These are phyloP conservation scores for Aspergillus costaricaensis DNA, from an alignment of 2,329 filamentous ascomycete genomes.

Conservation along the genomic window DNA sequence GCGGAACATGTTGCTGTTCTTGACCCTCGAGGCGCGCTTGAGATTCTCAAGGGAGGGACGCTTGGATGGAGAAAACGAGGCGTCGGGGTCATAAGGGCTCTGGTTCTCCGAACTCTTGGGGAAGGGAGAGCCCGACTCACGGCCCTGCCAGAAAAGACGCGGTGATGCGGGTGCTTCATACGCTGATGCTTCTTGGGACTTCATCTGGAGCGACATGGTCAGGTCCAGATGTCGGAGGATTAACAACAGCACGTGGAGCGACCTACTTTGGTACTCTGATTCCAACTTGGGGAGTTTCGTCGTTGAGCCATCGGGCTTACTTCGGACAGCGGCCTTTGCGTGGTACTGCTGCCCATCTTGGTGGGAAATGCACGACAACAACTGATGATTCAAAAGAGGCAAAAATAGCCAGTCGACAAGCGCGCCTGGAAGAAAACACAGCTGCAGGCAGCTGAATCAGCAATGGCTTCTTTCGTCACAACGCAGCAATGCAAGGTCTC, in stretches of 20 bases:
- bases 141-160: conserved; percentile 84
- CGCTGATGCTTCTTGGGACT: conserved; percentile 74
- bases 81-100: conserved; percentile 58
- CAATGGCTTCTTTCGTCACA: conserved; percentile 16
- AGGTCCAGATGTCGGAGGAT: conserved; percentile 12
- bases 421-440: conserved; percentile 18
- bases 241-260: neutral
- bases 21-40: conserved; percentile 91
- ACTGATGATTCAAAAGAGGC: conserved; percentile 14
- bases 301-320: conserved; percentile 82
- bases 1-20: conserved; percentile 96
- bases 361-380: conserved; percentile 37
- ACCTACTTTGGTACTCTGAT: conserved; percentile 70
- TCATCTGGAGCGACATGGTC: conserved; percentile 60
- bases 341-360: conserved; percentile 61
- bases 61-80: conserved; percentile 71
- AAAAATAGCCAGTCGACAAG: conserved; percentile 5
- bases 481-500: conserved; percentile 8
- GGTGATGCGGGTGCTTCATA: conserved; percentile 67
- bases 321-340: conserved; percentile 80
- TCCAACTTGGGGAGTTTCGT: conserved; percentile 91
- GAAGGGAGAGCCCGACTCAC: conserved; percentile 67
- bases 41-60: conserved; percentile 93
- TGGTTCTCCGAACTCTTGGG: conserved; percentile 70
- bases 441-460: conserved; percentile 19